These are phyloP conservation scores for Sicyos baderoa DNA, from an alignment of 306 rosid genomes.

Conservation along the genomic window DNA sequence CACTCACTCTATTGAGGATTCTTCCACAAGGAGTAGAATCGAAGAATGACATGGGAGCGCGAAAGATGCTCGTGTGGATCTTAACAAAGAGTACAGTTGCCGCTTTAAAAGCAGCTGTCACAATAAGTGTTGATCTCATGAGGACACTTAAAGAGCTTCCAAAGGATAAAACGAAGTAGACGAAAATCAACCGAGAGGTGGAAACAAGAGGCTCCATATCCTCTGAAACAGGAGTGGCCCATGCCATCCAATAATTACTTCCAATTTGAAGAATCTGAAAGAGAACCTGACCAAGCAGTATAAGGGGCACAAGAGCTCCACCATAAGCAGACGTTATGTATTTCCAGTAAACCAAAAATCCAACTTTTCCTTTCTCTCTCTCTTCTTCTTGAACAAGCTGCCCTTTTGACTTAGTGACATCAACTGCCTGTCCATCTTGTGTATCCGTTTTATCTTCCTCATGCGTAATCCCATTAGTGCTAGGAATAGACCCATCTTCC, in stretches of 20 bases:
- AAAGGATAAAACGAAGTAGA: constrained; percentile 56
- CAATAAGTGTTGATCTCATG: constrained; percentile 37
- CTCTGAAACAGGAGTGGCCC: constrained; percentile 68
- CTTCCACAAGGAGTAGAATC: constrained; percentile 86
- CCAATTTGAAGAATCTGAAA: constrained; percentile 75
- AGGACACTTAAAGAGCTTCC: constrained; percentile 60
- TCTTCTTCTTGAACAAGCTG: constrained; percentile 90
- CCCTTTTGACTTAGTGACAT: constrained; percentile 32
- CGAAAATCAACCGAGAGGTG: constrained; percentile 38
- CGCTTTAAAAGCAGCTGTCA: constrained; percentile 54
- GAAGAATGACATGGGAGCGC: constrained; percentile 84
- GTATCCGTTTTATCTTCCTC: constrained; percentile 29
- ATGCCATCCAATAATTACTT: constrained; percentile 92
- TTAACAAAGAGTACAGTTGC: constrained; percentile 63
- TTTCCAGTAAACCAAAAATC: constrained; percentile 61
- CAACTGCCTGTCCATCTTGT: constrained; percentile 34
- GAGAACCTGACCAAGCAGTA: constrained; percentile 53
- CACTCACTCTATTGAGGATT: constrained; percentile 64
- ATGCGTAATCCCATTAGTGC: constrained; percentile 22
- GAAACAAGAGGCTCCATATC: constrained; percentile 44
- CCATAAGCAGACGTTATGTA: constrained; percentile 61
- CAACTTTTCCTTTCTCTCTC: constrained; percentile 79
- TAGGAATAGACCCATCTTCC: constrained; percentile 23
- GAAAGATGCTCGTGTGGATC: constrained; percentile 69
- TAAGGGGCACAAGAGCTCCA: constrained; percentile 74